Conservation (phyloP, 2,329 filamentous ascomycete species). For the Penicillium glabrum region DNA sequence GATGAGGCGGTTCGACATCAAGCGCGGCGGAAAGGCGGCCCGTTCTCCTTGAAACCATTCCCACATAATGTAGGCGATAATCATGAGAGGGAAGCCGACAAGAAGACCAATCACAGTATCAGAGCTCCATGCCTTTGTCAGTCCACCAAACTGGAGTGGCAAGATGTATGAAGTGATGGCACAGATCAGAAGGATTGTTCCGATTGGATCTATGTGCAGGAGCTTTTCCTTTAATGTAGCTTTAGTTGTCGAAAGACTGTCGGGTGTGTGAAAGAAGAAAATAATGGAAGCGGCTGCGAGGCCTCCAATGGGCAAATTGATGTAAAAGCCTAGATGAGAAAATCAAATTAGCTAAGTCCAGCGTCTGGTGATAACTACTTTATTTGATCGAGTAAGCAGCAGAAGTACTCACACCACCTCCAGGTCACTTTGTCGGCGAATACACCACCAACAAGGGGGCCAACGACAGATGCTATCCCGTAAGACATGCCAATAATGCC, state of each 20-base stretch:
- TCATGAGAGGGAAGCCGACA: constrained; percentile 43
- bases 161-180: constrained; percentile 44
- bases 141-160: constrained; percentile 48
- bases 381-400: background rate
- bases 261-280: background rate
- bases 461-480: constrained; percentile 26
- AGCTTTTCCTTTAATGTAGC: constrained; percentile 34
- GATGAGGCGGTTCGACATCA: constrained; percentile 36
- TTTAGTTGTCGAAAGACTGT: background rate
- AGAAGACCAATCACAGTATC: constrained; percentile 48
- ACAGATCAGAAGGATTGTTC: constrained; percentile 41
- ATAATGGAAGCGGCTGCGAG: background rate
- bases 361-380: background rate
- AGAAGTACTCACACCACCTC: constrained; percentile 34
- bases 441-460: constrained; percentile 44
- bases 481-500: constrained; percentile 25
- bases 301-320: constrained; percentile 41
- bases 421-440: constrained; percentile 41
- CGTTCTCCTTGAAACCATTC: constrained; percentile 42
- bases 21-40: constrained; percentile 39
- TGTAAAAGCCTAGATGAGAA: constrained; percentile 31
- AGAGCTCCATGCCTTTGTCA: constrained; percentile 36
- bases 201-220: constrained; percentile 32
- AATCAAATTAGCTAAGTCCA: background rate
- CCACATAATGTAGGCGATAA: constrained; percentile 35